phyloP scores from a whole-genome alignment of 371 early-diverging fungal species.

The Haplosporangium sp. region DNA sequence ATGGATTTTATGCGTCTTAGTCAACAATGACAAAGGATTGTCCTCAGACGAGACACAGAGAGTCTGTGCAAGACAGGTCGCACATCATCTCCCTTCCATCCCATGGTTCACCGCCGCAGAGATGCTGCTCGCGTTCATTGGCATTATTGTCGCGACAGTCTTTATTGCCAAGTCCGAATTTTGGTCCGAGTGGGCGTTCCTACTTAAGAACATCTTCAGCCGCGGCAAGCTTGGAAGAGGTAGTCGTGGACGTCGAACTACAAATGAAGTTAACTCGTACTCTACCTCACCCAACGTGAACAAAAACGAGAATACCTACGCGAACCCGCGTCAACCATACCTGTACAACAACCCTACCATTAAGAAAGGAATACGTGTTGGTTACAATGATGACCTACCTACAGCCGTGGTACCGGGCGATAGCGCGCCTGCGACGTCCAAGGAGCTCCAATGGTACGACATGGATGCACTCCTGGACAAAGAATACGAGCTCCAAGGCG shows the following conservation, averaged over 20 bases:
- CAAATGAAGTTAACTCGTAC: background rate
- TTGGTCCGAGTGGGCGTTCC: conserved; percentile 39
- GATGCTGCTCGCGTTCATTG: conserved; percentile 32
- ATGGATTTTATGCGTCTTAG: conserved; percentile 23
- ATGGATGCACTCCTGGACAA: conserved; percentile 53
- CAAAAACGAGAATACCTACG: background rate
- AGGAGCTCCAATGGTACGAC: conserved; percentile 27
- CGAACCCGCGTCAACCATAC: background rate
- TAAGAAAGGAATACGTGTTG: conserved; percentile 24
- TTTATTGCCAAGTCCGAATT: conserved; percentile 48
- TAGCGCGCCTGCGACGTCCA: background rate
- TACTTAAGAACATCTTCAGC: conserved; percentile 23
- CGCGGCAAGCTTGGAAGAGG: conserved; percentile 21
- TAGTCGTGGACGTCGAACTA: conserved; percentile 13
- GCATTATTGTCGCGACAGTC: conserved; percentile 28
- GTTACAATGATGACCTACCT: conserved; percentile 21
- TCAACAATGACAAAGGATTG: background rate
- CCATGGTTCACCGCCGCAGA: conserved; percentile 49
- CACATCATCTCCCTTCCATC: conserved; percentile 29
- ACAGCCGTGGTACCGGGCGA: background rate
- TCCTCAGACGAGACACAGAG: conserved; percentile 31
- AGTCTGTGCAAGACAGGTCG: conserved; percentile 14
- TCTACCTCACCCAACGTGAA: conserved; percentile 4
- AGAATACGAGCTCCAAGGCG: conserved; percentile 28
- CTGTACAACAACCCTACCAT: conserved; percentile 8